Evolutionary conservation across 257 asterid species (phyloP).

Genomic region (Fraxinus pennsylvanica): DNA sequence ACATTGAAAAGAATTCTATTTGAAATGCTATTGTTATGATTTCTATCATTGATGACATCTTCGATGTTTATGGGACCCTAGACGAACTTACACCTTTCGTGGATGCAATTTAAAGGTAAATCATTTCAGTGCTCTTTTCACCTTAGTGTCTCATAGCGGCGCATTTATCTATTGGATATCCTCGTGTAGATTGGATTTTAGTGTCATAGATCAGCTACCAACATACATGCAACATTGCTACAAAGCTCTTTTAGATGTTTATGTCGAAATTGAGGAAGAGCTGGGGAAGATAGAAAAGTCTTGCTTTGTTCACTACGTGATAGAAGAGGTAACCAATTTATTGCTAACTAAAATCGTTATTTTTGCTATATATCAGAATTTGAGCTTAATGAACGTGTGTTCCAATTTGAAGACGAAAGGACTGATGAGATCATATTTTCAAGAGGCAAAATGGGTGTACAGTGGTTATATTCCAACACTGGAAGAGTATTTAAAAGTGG

Average conservation of each 20-base stretch:
- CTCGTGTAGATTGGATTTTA: neutral
- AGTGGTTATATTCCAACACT: slow-evolving; percentile 26
- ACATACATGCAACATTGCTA: too few relatives aligned
- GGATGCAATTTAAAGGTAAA: slow-evolving; percentile 8
- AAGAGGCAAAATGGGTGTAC: slow-evolving; percentile 39
- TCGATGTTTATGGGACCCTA: slow-evolving; percentile 17
- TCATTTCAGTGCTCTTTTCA: too few relatives aligned
- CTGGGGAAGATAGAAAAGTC: neutral
- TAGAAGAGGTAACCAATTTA: slow-evolving; percentile 31
- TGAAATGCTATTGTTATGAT: neutral
- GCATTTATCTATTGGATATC: too few relatives aligned
- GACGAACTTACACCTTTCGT: slow-evolving; percentile 18
- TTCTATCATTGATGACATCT: slow-evolving; percentile 22
- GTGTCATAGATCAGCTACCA: too few relatives aligned
- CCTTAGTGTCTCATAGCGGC: neutral
- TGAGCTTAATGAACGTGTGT: neutral
- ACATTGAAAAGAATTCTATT: too few relatives aligned
- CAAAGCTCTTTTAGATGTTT: too few relatives aligned
- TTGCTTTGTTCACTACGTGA: slow-evolving; percentile 28
- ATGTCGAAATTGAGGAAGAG: too few relatives aligned
- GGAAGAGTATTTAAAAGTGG: slow-evolving; percentile 41
- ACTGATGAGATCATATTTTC: slow-evolving; percentile 24
- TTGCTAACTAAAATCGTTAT: neutral
- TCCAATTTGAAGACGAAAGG: slow-evolving; percentile 24
- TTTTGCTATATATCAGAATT: neutral